These are phyloP conservation scores for Colletotrichum euphorbiae DNA, from an alignment of 2,329 filamentous ascomycete genomes.

Conservation along the genomic window DNA sequence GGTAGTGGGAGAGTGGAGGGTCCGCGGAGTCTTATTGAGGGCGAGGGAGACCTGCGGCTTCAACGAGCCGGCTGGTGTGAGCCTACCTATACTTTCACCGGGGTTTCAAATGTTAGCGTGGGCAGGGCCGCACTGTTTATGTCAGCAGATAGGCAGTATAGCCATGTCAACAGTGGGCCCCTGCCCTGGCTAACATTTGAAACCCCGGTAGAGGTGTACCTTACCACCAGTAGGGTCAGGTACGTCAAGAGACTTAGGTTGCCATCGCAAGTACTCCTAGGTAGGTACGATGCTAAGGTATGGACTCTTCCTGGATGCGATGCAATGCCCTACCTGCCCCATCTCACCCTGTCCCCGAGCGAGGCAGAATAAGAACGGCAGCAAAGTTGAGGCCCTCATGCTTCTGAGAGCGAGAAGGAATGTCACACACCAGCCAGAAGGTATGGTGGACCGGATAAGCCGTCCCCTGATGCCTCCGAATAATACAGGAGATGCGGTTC, in stretches of 20 bases:
- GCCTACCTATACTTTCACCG: too few species aligned
- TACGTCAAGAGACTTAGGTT: too few species aligned
- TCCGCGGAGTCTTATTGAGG: constrained; percentile 36
- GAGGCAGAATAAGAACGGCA: not conserved
- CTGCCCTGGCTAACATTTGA: too few species aligned
- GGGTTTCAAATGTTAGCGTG: too few species aligned
- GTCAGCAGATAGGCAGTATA: too few species aligned
- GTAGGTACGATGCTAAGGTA: constrained; percentile 21
- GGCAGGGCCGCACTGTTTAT: too few species aligned
- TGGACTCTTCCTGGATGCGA: too few species aligned
- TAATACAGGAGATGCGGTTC: constrained; percentile 29
- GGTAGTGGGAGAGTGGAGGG: constrained; percentile 17
- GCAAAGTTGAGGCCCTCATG: not conserved
- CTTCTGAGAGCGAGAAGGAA: constrained; percentile 18
- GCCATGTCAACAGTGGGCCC: too few species aligned
- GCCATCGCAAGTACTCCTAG: not conserved
- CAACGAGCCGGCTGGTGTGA: too few species aligned
- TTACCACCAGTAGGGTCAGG: too few species aligned
- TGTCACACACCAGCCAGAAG: not conserved
- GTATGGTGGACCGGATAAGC: constrained; percentile 32
- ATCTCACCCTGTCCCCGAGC: constrained; percentile 13
- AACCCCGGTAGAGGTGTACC: too few species aligned
- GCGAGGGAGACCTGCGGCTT: too few species aligned
- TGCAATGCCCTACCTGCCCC: constrained; percentile 20
- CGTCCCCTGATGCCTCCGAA: constrained; percentile 13